Conservation (phyloP, 371 early-diverging fungal genomes). For the Rhizomucor miehei region DNA sequence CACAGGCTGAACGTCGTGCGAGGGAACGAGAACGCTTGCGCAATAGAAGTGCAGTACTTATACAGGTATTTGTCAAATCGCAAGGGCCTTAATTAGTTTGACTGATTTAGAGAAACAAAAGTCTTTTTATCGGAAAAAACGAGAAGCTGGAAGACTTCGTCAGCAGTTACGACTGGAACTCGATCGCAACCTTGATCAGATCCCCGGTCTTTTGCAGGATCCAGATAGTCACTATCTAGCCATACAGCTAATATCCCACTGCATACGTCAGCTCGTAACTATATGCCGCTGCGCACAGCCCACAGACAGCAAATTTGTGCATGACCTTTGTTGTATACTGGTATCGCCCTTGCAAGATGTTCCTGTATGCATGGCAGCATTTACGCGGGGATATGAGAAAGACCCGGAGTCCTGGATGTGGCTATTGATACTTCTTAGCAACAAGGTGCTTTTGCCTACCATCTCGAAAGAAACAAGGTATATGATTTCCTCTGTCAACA, state of each 20-base stretch:
- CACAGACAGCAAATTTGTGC: neutral
- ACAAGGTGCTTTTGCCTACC: constrained; percentile 1
- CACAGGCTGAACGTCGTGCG: constrained; percentile 71
- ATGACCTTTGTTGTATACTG: constrained; percentile 4
- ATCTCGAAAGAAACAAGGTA: neutral
- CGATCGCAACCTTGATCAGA: constrained; percentile 1
- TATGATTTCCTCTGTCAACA: neutral
- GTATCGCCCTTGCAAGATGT: neutral
- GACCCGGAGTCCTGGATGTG: constrained; percentile 20
- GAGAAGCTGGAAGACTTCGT: constrained; percentile 17
- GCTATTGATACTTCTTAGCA: constrained; percentile 10
- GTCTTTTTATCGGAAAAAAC: constrained; percentile 42
- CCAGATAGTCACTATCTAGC: neutral
- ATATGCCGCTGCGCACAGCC: neutral
- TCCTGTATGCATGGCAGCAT: neutral
- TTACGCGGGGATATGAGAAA: constrained; percentile 3
- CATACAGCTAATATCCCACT: neutral
- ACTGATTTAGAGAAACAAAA: constrained; percentile 6
- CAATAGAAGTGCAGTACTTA: constrained; percentile 51
- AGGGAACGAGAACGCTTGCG: constrained; percentile 72
- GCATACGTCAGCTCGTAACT: constrained; percentile 5
- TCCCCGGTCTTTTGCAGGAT: neutral
- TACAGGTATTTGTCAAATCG: constrained; percentile 56
- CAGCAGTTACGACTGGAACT: constrained; percentile 6
- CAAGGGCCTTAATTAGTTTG: neutral